Conservation (phyloP, 139 green algal genomes). For the Micromonas commoda region DNA sequence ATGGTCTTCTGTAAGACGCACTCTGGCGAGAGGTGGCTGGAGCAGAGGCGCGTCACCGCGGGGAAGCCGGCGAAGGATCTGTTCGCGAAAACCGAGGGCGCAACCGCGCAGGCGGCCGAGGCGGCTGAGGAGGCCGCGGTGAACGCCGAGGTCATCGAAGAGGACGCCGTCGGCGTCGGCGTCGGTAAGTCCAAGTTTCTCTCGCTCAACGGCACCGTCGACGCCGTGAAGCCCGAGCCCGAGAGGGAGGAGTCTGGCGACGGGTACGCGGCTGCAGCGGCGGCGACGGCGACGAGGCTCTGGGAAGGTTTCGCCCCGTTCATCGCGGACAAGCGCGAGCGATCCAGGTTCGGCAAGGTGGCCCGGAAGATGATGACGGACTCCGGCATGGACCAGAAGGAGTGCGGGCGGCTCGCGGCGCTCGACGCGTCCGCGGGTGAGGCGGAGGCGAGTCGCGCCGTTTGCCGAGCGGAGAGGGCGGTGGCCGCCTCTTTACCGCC, state of each 20-base stretch:
- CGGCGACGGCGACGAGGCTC: background rate
- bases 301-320: background rate
- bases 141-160: too few species aligned
- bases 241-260: background rate
- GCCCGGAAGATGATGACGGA: background rate
- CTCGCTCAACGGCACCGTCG: too few species aligned
- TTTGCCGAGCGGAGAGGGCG: background rate
- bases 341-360: background rate
- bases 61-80: background rate
- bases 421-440: background rate
- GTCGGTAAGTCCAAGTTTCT: too few species aligned
- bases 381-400: background rate
- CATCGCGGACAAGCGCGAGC: background rate
- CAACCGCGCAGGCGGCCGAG: too few species aligned
- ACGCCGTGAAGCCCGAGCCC: background rate
- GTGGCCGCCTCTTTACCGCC: background rate
- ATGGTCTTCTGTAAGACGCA: conserved; percentile 12
- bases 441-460: background rate
- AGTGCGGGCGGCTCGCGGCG: background rate
- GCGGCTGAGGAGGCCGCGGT: too few species aligned
- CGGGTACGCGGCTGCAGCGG: background rate
- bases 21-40: background rate
- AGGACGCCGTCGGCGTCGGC: too few species aligned
- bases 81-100: background rate
- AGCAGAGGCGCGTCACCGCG: background rate